Evolutionary conservation across 495 filamentous ascomycete genomes (phyloP).

Genomic region (Apiosordaria backusii): DNA sequence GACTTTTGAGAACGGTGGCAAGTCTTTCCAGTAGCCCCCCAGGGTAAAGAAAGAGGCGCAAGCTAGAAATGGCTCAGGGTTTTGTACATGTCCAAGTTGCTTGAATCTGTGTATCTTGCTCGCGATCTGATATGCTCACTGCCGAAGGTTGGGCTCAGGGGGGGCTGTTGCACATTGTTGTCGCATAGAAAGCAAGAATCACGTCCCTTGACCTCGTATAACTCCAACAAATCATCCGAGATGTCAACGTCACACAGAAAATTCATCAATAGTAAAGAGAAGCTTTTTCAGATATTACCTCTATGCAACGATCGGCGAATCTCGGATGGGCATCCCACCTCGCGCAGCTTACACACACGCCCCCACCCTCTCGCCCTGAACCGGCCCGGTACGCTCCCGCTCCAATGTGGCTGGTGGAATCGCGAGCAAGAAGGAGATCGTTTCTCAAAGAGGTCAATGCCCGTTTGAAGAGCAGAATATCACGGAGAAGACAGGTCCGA

Average conservation of each 20-base stretch:
- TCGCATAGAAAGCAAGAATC: no score
- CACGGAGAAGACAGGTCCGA: background rate
- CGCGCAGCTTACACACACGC: background rate
- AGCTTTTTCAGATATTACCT: background rate
- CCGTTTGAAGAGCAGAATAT: background rate
- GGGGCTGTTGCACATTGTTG: no score
- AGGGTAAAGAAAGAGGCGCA: background rate
- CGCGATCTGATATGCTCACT: background rate
- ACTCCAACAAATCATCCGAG: background rate
- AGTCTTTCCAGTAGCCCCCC: no score
- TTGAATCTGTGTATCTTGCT: background rate
- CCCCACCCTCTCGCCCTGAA: background rate
- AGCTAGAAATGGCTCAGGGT: background rate
- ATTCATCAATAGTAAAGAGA: background rate
- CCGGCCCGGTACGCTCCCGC: slow-evolving; percentile 5
- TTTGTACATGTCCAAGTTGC: background rate
- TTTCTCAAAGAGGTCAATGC: background rate
- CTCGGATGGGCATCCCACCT: background rate
- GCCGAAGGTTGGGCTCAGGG: background rate
- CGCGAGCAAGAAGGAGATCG: background rate
- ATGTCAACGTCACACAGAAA: background rate
- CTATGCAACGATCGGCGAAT: background rate
- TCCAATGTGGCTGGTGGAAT: background rate
- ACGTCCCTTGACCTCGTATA: background rate
- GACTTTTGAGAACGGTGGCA: no score